Percentiles rank a stretch among this genome's conserved stretches.
Conservation (phyloP, 345 rosid genomes). For the Erodium maritimum region DNA sequence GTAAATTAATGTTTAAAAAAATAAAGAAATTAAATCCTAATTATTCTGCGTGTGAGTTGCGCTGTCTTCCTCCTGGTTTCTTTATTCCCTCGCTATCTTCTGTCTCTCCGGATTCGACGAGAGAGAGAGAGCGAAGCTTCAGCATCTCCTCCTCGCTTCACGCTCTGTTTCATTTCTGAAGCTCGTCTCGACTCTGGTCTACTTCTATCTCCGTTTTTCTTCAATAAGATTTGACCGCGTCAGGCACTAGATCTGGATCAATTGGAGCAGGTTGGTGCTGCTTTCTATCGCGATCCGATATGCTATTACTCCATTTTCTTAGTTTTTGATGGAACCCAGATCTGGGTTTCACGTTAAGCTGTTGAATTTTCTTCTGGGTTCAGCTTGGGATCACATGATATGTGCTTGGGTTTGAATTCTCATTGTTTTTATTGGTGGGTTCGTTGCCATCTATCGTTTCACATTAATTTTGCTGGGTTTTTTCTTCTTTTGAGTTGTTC, state of each 20-base stretch:
- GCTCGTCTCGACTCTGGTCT: too few species aligned
- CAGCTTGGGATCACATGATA: neutral
- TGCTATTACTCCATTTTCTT: too few species aligned
- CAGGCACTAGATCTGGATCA: neutral
- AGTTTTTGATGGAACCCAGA: neutral
- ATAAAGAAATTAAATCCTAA: neutral
- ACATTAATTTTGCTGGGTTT: neutral
- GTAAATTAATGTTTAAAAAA: too few species aligned
- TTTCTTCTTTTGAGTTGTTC: too few species aligned
- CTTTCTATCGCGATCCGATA: neutral
- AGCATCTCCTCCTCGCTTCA: neutral
- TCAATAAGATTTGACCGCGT: neutral
- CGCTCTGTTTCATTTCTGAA: too few species aligned
- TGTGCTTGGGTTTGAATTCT: neutral
- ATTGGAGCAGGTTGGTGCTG: neutral
- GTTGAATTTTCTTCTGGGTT: neutral
- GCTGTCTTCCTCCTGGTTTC: neutral
- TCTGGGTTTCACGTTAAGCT: neutral
- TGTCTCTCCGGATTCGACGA: neutral
- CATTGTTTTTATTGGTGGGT: neutral
- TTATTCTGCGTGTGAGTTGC: neutral
- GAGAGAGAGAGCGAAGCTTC: neutral
- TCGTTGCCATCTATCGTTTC: neutral
- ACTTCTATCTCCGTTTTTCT: too few species aligned
- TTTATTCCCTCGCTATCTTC: too few species aligned